phyloP scores from a whole-genome alignment of 1,284 basidiomycete species.

The Phylloboletellus chloephorus region DNA sequence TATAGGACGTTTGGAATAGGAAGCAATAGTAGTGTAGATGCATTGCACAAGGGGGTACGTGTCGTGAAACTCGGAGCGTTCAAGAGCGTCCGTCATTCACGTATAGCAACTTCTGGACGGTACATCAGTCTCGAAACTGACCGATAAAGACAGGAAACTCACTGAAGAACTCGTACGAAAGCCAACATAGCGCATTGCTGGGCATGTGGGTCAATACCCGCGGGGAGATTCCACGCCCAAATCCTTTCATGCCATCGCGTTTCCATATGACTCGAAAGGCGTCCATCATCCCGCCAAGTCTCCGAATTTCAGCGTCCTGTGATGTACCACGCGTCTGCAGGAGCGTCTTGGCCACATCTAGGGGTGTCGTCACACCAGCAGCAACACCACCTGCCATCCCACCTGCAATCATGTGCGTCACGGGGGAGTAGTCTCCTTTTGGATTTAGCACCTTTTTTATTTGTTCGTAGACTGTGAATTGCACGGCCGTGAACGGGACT shows the following conservation, averaged over 20 bases:
- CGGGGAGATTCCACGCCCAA: conserved; percentile 84
- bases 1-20: neutral
- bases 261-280: conserved; percentile 87
- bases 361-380: conserved; percentile 91
- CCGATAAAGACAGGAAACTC: conserved; percentile 35
- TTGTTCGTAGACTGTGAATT: conserved; percentile 96
- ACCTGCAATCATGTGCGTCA: conserved; percentile 87
- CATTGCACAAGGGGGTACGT: conserved; percentile 1
- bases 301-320: conserved; percentile 76
- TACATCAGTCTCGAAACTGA: conserved; percentile 12
- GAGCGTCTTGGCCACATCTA: conserved; percentile 98
- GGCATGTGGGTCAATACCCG: conserved; percentile 95
- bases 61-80: conserved; percentile 7
- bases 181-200: conserved; percentile 95
- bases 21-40: conserved; percentile 17
- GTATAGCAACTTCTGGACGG: conserved; percentile 62
- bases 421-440: conserved; percentile 79
- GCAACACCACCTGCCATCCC: conserved; percentile 92
- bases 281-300: conserved; percentile 81
- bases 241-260: conserved; percentile 82
- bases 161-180: conserved; percentile 97
- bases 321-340: conserved; percentile 91
- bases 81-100: conserved; percentile 30
- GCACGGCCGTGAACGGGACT: conserved; percentile 97
- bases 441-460: conserved; percentile 89